These are phyloP conservation scores for Fusarium dimerum DNA, from an alignment of 2,329 filamentous ascomycete genomes.

Conservation along the genomic window DNA sequence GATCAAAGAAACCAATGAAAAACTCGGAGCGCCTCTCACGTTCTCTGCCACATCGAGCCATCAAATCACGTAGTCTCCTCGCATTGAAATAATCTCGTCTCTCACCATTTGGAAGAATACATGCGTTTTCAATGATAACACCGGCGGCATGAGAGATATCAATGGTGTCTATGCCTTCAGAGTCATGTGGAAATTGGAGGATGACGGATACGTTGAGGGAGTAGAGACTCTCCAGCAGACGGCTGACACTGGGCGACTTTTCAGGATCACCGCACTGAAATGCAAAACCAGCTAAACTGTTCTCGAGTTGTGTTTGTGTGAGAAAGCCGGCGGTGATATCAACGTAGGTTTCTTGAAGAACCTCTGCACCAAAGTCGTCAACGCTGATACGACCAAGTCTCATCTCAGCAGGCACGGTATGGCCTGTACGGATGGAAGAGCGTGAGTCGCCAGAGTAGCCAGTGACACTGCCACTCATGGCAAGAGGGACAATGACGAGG, in stretches of 20 bases:
- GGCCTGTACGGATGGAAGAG: slow-evolving; percentile 6
- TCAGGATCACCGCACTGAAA: slow-evolving; percentile 2
- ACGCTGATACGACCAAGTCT: slow-evolving; percentile 9
- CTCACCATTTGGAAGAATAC: slow-evolving; percentile 15
- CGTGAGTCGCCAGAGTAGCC: slow-evolving; percentile 7
- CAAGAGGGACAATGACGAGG: slow-evolving; percentile 10
- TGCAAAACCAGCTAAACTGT: slow-evolving; percentile 9
- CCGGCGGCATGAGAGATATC: slow-evolving; percentile 12
- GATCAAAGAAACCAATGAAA: slow-evolving; percentile 18
- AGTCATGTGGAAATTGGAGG: slow-evolving; percentile 15
- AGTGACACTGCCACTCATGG: slow-evolving; percentile 8
- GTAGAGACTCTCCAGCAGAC: slow-evolving; percentile 1
- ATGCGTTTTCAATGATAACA: slow-evolving; percentile 17
- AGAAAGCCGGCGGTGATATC: slow-evolving; percentile 10
- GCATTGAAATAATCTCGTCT: slow-evolving; percentile 19
- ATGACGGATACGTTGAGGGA: slow-evolving; percentile 10
- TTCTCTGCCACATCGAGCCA: slow-evolving; percentile 12
- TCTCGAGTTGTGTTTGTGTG: slow-evolving; percentile 4
- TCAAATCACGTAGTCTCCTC: slow-evolving; percentile 11
- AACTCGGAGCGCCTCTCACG: slow-evolving; percentile 16
- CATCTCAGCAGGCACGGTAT: slow-evolving; percentile 9
- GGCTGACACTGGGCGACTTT: slow-evolving; percentile 6
- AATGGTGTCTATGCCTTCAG: slow-evolving; percentile 11
- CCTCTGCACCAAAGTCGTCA: slow-evolving; percentile 9
- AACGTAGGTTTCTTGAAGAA: slow-evolving; percentile 7